Percentiles rank a stretch among this genome's conserved stretches.
Evolutionary conservation across 305 asterid species (phyloP).

Genomic region (Solanum aculeatissimum): DNA sequence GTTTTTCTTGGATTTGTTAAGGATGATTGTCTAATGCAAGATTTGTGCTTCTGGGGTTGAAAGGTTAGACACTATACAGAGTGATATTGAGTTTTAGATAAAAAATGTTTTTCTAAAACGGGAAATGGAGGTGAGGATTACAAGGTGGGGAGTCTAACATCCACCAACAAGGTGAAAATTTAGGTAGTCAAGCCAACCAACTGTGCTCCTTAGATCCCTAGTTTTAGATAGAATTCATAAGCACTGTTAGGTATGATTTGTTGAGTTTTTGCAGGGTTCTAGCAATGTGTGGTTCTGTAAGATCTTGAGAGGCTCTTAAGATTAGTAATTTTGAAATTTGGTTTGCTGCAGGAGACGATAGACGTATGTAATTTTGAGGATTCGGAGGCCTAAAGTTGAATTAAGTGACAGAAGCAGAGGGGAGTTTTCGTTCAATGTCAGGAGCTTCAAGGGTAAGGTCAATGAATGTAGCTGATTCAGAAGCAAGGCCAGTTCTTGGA

Average conservation of each 20-base stretch:
- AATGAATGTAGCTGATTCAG: conserved; percentile 18
- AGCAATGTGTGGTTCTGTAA: not conserved
- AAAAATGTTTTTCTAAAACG: not conserved
- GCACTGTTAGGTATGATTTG: not conserved
- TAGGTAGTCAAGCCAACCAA: not conserved
- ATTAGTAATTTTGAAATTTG: not conserved
- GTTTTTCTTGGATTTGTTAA: not conserved
- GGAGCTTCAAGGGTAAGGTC: conserved; percentile 20
- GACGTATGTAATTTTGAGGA: not conserved
- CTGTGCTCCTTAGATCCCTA: not conserved
- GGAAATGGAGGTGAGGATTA: not conserved
- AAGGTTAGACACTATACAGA: not conserved
- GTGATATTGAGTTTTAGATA: not conserved
- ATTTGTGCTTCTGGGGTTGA: not conserved
- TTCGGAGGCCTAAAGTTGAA: not conserved
- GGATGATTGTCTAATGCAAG: not conserved
- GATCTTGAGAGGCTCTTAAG: not conserved
- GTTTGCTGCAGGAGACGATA: not conserved
- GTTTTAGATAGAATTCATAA: not conserved
- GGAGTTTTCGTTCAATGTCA: conserved; percentile 12
- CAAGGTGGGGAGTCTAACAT: not conserved
- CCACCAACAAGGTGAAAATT: not conserved
- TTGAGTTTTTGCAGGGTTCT: not conserved
- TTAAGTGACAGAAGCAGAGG: not conserved
- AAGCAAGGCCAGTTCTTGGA: conserved; percentile 17